Evolutionary conservation across 1,284 basidiomycete genomes (phyloP).

Genomic region (Phylloboletellus chloephorus): DNA sequence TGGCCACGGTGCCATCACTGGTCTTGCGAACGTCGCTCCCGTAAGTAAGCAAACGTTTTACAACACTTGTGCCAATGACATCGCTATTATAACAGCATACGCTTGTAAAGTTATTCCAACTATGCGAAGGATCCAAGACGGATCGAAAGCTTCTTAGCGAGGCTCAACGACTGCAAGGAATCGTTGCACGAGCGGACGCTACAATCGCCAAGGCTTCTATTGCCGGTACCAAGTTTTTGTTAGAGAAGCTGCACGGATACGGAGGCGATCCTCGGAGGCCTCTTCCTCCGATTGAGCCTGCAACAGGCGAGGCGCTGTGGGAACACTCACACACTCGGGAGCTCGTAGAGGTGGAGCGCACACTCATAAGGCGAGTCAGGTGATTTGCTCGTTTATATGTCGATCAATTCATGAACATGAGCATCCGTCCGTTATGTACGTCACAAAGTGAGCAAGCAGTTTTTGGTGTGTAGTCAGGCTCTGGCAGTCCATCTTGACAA

Average conservation of each 20-base stretch:
- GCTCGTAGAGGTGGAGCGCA: constrained; percentile 61
- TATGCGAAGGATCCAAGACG: constrained; percentile 50
- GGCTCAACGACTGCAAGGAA: constrained; percentile 73
- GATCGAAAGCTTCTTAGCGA: constrained; percentile 58
- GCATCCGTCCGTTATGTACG: too few species aligned
- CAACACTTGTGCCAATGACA: neutral
- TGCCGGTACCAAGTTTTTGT: constrained; percentile 75
- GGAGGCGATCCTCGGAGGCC: constrained; percentile 73
- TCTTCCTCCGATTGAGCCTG: constrained; percentile 57
- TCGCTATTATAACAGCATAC: constrained; percentile 41
- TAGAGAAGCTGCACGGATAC: constrained; percentile 72
- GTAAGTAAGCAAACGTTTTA: constrained; percentile 37
- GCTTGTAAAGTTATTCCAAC: constrained; percentile 56
- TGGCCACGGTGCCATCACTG: constrained; percentile 78
- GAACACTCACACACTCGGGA: constrained; percentile 64
- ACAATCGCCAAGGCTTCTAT: constrained; percentile 77
- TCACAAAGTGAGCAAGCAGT: constrained; percentile 15
- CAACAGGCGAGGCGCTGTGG: constrained; percentile 56
- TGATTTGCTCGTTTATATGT: neutral
- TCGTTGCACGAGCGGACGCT: constrained; percentile 74
- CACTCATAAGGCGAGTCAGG: constrained; percentile 40
- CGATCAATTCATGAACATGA: too few species aligned
- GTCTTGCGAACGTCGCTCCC: constrained; percentile 74
- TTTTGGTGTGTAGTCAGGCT: too few species aligned
- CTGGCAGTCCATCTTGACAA: too few species aligned